Conservation (phyloP, 208 protist genomes). For the Trypanosoma lewisi region DNA sequence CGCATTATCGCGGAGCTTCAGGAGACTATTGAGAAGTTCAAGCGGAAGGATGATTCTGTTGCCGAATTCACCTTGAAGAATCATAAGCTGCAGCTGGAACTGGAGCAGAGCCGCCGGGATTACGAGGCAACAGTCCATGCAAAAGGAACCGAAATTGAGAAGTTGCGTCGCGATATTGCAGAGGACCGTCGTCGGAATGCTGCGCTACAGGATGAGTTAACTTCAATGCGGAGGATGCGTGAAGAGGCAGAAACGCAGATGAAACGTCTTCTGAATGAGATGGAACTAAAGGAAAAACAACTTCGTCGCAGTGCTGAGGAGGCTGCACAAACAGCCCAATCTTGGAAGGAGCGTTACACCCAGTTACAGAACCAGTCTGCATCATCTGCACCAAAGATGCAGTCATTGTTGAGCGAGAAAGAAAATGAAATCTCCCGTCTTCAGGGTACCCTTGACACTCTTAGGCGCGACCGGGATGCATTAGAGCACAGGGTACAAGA, state of each 20-base stretch:
- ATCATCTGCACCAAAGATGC: constrained; percentile 25
- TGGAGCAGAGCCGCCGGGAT: constrained; percentile 35
- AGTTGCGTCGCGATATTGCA: constrained; percentile 36
- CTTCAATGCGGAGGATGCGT: constrained; percentile 27
- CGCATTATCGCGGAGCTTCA: constrained; percentile 35
- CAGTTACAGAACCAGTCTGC: constrained; percentile 49
- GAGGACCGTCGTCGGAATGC: constrained; percentile 37
- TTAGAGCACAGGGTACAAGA: constrained; percentile 45
- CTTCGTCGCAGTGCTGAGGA: constrained; percentile 48
- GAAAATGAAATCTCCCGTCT: constrained; percentile 50
- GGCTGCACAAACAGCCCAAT: constrained; percentile 30
- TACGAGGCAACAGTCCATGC: constrained; percentile 32
- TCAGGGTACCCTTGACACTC: constrained; percentile 25
- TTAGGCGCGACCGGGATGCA: constrained; percentile 39
- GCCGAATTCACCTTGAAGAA: constrained; percentile 6
- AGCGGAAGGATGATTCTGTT: constrained; percentile 35
- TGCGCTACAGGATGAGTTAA: constrained; percentile 47
- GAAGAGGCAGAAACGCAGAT: constrained; percentile 40
- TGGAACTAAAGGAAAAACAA: constrained; percentile 45
- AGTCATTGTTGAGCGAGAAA: constrained; percentile 40
- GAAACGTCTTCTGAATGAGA: constrained; percentile 41
- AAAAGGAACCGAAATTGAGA: constrained; percentile 56
- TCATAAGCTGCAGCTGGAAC: constrained; percentile 36
- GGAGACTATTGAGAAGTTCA: constrained; percentile 35
- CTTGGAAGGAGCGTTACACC: constrained; percentile 54